Evolutionary conservation across 129 eudicot species (phyloP).

Genomic region (Ambrosia artemisiifolia): DNA sequence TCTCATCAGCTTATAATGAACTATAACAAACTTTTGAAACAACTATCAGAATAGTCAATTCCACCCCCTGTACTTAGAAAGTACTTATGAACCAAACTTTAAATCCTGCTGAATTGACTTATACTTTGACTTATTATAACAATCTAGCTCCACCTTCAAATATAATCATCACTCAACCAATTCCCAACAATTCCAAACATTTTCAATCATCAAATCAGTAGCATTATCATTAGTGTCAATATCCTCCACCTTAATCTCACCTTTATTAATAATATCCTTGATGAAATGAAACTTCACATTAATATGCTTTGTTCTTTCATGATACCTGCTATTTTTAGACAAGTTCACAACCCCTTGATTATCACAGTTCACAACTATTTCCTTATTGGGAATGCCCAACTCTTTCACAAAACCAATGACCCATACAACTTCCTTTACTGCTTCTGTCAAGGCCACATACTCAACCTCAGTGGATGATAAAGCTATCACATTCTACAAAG

Average conservation of each 20-base stretch:
- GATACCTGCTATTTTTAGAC: background rate
- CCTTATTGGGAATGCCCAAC: background rate
- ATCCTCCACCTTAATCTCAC: background rate
- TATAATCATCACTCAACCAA: no score
- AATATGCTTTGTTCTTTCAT: background rate
- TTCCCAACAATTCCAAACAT: no score
- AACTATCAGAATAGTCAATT: no score
- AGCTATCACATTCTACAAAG: background rate
- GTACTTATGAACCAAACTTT: no score
- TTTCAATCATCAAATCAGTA: no score
- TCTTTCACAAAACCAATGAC: background rate
- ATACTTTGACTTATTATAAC: no score
- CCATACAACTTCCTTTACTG: background rate
- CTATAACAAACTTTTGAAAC: no score
- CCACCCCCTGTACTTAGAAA: no score
- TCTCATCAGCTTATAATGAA: no score
- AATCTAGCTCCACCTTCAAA: no score
- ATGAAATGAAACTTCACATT: background rate
- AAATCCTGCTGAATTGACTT: no score
- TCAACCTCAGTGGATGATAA: background rate
- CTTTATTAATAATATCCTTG: background rate
- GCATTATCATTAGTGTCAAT: no score
- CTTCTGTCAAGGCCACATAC: background rate
- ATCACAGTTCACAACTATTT: background rate
- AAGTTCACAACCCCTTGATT: background rate